Evolutionary conservation across 495 filamentous ascomycete species (phyloP), one percentile per base, ranked within the genome.

Genomic region (Penicillium egyptiacum): DNA sequence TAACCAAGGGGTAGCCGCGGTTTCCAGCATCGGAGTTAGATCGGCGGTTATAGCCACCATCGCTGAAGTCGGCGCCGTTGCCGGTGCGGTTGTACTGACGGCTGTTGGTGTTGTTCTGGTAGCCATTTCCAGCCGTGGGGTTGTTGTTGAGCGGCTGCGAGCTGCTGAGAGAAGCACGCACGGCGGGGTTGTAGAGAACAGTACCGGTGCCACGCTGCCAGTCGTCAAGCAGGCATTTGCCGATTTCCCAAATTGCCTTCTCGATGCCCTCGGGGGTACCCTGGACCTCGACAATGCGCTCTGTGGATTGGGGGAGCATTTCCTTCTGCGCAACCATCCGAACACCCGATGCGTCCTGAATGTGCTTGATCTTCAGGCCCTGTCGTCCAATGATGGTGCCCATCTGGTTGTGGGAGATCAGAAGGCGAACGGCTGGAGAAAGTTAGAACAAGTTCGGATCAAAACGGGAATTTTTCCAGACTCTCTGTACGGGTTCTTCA

Each of bases 321-420:
- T 98, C 94, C 77, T 98, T 98, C 72, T 97, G 92, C 47, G 94
- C 94, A 31, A 98, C 92, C 94, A 98, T 98, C 62, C 94, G 90
- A 55, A 97, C 93, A 59, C 92, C 91, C 3, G 95, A 98, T 11
- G 87, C 86, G 75, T 98, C 95, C 72, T 98, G 94, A 64, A 98
- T 98, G 72, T 96, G 89, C 82, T 98, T 98, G 79, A 98, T 98
- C 79, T 97, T 98, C 57, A 96, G 81, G 43, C 94, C 94, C 76
- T 92, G 88, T 50, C 92, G 88, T 59, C 94, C 94, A 64, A 98
- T 98, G 73, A 98, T 96, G 60, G 94, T 98, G 52, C 94, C 94
- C 94, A 98, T 98, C 73, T 98, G 95, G 70, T 98, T 98, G 77
- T 98, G 94, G 19, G 95, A 98, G 69, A 98, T 98, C 62, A 98